Base-by-base conservation (phyloP, 2,329 filamentous ascomycete genomes). In the Talaromyces sp. region DNA sequence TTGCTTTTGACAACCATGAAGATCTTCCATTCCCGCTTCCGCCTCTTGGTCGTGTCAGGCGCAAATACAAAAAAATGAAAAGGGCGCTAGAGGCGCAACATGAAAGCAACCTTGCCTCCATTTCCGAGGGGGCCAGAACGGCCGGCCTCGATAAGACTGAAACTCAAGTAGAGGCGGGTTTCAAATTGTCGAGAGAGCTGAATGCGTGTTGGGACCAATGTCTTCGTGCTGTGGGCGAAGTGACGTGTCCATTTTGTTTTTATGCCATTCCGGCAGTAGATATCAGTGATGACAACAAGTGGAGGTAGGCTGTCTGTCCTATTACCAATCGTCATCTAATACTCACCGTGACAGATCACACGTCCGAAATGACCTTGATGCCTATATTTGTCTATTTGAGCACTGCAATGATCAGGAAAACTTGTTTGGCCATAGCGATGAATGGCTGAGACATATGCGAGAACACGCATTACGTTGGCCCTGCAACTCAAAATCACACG, bases 371-470 rank as follows among this genome's bases (percentile, higher is more conserved):
- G 60, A 62, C n/a, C 54, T 62, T 33, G 60, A 62, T 44, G 52
- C 60, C 7, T 62, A 62, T 21, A 28, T 62, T 28, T 62, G 60
- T 21, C 46, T 62, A 52, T 62, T 62, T 23, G 54, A 62, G 35
- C 18, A 39, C 25, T 62, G 60, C 52, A 54, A 62, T 33, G 28
- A 35, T 3, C 31, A 42, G 8, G 40, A 62, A 9, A 37, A 12
- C 11, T 52, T 62, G 18, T 62, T 58, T 33, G 57, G 57, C 11
- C 54, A 54, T 23, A 62, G 60, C 25, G 52, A 62, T 11, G 52
- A 58, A 33, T 62, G 60, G 60, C 31, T 62, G 9, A 52, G 48
- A 37, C 60, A 62, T n/a, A 62, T 62, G 60, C 60, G 33, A 28
- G 37, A 62, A 7, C 60, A 62, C 16, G 56, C 42, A 44, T 52